These are phyloP conservation scores for Trichoderma afroharzianum DNA, from an alignment of 2,329 filamentous ascomycete species.

Conservation along the genomic window DNA sequence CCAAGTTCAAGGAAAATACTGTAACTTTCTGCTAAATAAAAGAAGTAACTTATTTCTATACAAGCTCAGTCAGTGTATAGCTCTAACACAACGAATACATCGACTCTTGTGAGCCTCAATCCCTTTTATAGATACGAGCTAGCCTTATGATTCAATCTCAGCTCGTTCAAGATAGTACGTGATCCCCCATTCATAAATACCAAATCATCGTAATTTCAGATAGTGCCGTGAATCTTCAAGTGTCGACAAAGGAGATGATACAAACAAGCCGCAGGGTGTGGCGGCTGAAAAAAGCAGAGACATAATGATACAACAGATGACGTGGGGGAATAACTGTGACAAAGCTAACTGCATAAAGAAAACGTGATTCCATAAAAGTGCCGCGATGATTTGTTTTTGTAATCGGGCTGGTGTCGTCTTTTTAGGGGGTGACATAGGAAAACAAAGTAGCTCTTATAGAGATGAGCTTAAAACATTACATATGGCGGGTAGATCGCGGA, in stretches of 20 bases:
- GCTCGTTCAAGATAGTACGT: background rate
- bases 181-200: background rate
- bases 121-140: background rate
- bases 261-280: background rate
- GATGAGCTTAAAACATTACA: constrained; percentile 24
- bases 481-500: constrained; percentile 46
- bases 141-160: background rate
- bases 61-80: background rate
- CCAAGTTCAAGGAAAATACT: too few species aligned
- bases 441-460: background rate
- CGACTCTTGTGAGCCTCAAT: background rate
- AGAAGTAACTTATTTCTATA: background rate
- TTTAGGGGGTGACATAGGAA: constrained; percentile 20
- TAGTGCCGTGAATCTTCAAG: background rate
- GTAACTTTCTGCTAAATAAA: background rate
- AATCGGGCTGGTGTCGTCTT: background rate
- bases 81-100: background rate
- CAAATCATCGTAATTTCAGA: background rate
- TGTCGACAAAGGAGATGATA: background rate
- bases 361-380: constrained; percentile 11
- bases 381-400: background rate
- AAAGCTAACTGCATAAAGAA: background rate
- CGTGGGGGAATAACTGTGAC: background rate
- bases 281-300: constrained; percentile 20
- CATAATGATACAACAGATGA: constrained; percentile 35